Evolutionary conservation across 2,329 filamentous ascomycete species (phyloP), one percentile per base, ranked within the genome.

Genomic region (Incumbomyces delicatus): DNA sequence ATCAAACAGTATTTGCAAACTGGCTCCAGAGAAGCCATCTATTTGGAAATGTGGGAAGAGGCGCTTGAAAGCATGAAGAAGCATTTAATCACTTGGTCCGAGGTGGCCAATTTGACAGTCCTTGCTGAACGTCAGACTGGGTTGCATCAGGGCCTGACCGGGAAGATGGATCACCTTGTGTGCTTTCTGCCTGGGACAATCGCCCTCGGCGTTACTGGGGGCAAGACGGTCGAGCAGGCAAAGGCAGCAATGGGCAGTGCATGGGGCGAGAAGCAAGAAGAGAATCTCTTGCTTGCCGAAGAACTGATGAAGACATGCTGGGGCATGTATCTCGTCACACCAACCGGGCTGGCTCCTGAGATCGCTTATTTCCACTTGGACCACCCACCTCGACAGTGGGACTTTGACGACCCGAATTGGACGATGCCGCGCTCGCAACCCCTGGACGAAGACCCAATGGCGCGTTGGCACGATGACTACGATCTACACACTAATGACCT

Each of bases 1-100:
- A 94, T 96, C 72, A 98, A 98, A 70, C 92, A 98, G 64, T 96
- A 94, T 62, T 74, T 95, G 16, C 92, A 98, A 66, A 98, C 92
- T 11, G 86, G 85, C 47, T 80, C 85, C 62, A 75, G 89, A 60
- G 90, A 98, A 63, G 74, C 80, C 0, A 69, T 96, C 13, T 98
- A 98, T 65, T 74, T 82, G 54, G 85, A 92, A 12, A 86, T 98
- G 81, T 98, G 94, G 89, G 76, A 90, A 33, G 85, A 98, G 62
- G 76, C 87, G 12, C 71, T 98, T 38, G 72, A 71, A 13, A 92
- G 90, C 41, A 81, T 96, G 47, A 87, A 90, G 59, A 94, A 94
- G 66, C 83, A 98, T 62, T 77, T 98, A 27, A 73, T 98, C 54
- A 89, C 89, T 0, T 96, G 96, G 66, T 90, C 87, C 2, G 77